Conservation (phyloP, 2,329 filamentous ascomycete species). For the Juglanconis juglandina region DNA sequence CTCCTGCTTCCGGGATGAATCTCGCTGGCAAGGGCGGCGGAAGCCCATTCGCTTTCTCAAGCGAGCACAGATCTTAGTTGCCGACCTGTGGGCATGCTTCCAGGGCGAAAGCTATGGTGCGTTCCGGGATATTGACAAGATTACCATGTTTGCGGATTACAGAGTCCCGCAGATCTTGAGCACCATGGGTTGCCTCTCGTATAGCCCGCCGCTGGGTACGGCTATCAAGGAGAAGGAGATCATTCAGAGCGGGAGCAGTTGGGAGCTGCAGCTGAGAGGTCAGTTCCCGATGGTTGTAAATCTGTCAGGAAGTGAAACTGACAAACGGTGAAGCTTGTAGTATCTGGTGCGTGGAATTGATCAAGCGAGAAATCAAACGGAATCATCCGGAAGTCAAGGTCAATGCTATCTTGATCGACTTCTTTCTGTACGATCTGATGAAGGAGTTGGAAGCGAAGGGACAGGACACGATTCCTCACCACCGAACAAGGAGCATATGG, state of each 20-base stretch:
- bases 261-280: slow-evolving; percentile 87
- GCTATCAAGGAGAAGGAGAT: slow-evolving; percentile 62
- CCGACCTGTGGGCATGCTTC: slow-evolving; percentile 96
- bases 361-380: slow-evolving; percentile 73
- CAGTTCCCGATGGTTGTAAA: slow-evolving; percentile 22
- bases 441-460: slow-evolving; percentile 73
- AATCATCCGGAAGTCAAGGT: slow-evolving; percentile 67
- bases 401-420: slow-evolving; percentile 94
- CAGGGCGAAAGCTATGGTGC: slow-evolving; percentile 73
- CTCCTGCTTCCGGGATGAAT: slow-evolving; percentile 79
- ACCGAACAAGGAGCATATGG: slow-evolving; percentile 91
- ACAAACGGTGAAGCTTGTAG: slow-evolving; percentile 62
- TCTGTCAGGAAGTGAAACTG: background rate
- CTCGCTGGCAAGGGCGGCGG: slow-evolving; percentile 66
- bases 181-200: slow-evolving; percentile 75
- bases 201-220: slow-evolving; percentile 74
- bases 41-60: slow-evolving; percentile 79
- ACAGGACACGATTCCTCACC: slow-evolving; percentile 68
- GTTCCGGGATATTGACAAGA: slow-evolving; percentile 87
- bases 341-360: slow-evolving; percentile 93
- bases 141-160: slow-evolving; percentile 99
- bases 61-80: slow-evolving; percentile 91
- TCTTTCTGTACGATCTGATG: slow-evolving; percentile 92
- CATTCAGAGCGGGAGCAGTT: slow-evolving; percentile 68
- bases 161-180: slow-evolving; percentile 91